These are phyloP conservation scores for Baeospora myosura DNA, from an alignment of 1,284 basidiomycete species.

Conservation along the genomic window DNA sequence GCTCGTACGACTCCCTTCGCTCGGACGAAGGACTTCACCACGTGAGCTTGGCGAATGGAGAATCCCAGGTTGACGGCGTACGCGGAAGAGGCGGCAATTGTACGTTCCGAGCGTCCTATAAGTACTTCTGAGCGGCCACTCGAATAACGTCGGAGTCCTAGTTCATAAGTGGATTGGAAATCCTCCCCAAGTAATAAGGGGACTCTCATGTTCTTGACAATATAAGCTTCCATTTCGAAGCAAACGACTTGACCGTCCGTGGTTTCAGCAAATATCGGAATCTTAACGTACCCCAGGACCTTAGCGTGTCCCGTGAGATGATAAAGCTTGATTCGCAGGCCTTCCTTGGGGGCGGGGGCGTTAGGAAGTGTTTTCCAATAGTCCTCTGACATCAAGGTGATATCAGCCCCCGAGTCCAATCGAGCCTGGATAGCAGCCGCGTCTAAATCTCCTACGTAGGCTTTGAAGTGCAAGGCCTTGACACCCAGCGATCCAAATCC, in stretches of 20 bases:
- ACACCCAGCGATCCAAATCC: constrained; percentile 3
- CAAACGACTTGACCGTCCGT: constrained; percentile 9
- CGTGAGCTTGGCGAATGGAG: background rate
- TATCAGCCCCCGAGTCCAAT: constrained; percentile 15
- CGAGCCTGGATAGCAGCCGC: background rate
- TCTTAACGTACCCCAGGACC: constrained; percentile 10
- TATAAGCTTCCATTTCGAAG: constrained; percentile 21
- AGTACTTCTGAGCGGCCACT: background rate
- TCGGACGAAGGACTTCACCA: background rate
- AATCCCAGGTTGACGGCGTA: background rate
- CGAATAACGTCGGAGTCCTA: constrained; percentile 9
- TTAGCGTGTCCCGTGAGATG: constrained; percentile 13
- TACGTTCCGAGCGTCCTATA: background rate
- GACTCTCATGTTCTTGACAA: constrained; percentile 19
- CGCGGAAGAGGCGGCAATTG: background rate
- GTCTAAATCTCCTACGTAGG: background rate
- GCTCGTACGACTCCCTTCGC: background rate
- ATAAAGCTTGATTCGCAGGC: constrained; percentile 12
- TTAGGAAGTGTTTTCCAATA: constrained; percentile 6
- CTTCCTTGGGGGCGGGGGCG: constrained; percentile 4
- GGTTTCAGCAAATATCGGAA: constrained; percentile 3
- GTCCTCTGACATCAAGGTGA: constrained; percentile 14
- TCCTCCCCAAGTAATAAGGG: constrained; percentile 22
- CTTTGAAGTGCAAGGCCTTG: constrained; percentile 1
- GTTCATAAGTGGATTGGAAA: constrained; percentile 18